These are phyloP conservation scores for Aechmea fasciata DNA, from an alignment of 176 grass and related monocot species.

Conservation along the genomic window DNA sequence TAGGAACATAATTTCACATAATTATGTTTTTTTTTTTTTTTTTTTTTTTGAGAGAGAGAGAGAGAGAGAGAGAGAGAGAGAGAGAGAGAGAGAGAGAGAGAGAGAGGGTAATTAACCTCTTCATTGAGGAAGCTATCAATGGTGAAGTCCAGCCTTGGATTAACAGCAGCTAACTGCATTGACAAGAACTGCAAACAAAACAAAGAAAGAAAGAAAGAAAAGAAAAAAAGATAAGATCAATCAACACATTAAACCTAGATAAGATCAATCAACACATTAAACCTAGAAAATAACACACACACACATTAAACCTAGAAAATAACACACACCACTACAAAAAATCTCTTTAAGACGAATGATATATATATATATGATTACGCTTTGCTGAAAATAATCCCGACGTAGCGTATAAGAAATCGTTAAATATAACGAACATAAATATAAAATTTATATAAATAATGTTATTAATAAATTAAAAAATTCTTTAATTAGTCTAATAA, in stretches of 20 bases:
- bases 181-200: slow-evolving; percentile 60
- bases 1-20: not conserved
- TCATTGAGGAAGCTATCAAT: slow-evolving; percentile 53
- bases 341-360: too few species aligned
- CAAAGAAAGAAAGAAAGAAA: not conserved
- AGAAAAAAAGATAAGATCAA: not conserved
- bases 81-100: not conserved
- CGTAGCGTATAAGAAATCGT: too few species aligned
- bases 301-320: too few species aligned
- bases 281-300: too few species aligned
- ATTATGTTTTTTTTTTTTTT: too few species aligned
- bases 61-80: not conserved
- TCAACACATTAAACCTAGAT: not conserved
- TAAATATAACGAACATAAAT: too few species aligned
- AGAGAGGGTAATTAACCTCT: slow-evolving; percentile 27
- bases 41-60: not conserved
- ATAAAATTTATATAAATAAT: too few species aligned
- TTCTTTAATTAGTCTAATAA: too few species aligned
- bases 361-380: too few species aligned
- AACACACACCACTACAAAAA: too few species aligned
- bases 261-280: not conserved
- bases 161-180: slow-evolving; percentile 75
- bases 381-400: too few species aligned
- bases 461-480: too few species aligned
- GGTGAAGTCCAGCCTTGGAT: slow-evolving; percentile 60